Conservation (phyloP, 257 asterid species). For the Gynochthodes officinalis region DNA sequence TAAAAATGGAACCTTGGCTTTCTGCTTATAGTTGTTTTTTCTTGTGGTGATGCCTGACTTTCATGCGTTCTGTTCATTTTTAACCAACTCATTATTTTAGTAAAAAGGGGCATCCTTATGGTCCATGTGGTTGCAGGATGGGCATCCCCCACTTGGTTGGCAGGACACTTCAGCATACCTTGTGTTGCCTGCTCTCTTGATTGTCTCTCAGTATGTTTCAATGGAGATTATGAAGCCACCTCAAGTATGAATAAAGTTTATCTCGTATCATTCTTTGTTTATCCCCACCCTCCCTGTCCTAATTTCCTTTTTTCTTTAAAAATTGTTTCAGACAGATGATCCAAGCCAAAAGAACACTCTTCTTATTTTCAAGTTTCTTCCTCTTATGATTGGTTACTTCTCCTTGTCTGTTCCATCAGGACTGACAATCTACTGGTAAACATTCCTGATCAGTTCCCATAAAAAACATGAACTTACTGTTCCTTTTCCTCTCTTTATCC, state of each 20-base stretch:
- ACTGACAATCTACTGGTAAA: constrained; percentile 92
- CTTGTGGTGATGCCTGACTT: neutral
- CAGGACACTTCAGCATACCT: constrained; percentile 92
- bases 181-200: constrained; percentile 84
- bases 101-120: neutral
- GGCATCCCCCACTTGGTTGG: constrained; percentile 99
- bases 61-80: neutral
- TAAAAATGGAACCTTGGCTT: constrained; percentile 14
- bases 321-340: constrained; percentile 81
- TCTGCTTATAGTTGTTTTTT: constrained; percentile 14
- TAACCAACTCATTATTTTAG: neutral
- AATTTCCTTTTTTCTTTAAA: constrained; percentile 27
- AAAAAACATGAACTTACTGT: neutral
- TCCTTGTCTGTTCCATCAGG: constrained; percentile 98
- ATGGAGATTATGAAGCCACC: constrained; percentile 99
- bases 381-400: constrained; percentile 99
- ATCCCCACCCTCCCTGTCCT: constrained; percentile 14
- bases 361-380: constrained; percentile 90
- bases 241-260: constrained; percentile 53
- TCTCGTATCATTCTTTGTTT: constrained; percentile 14
- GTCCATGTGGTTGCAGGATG: constrained; percentile 56
- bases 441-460: neutral
- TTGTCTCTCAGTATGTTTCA: constrained; percentile 80
- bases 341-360: constrained; percentile 96
- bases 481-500: neutral